These are phyloP conservation scores for Aspergillus clavatus DNA, from an alignment of 2,329 filamentous ascomycete species.

Conservation along the genomic window DNA sequence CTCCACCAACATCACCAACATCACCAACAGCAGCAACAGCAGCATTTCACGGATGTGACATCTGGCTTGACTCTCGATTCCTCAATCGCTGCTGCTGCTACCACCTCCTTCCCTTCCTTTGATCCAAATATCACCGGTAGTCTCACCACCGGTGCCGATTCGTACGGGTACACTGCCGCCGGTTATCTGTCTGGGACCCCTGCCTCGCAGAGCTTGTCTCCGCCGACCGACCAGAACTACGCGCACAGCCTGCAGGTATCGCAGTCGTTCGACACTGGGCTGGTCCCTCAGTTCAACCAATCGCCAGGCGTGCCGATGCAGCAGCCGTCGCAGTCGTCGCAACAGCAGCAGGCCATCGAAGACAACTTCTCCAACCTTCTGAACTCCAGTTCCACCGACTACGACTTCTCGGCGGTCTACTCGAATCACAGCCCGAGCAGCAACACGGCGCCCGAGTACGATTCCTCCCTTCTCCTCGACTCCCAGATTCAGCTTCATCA, in stretches of 20 bases:
- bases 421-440: constrained; percentile 30
- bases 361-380: constrained; percentile 38
- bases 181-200: constrained; percentile 32
- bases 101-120: constrained; percentile 33
- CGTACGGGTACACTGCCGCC: constrained; percentile 32
- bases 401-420: constrained; percentile 38
- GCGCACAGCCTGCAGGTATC: constrained; percentile 31
- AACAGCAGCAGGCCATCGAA: constrained; percentile 13
- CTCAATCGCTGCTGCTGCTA: constrained; percentile 29
- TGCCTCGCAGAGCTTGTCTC: constrained; percentile 26
- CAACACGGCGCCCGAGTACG: constrained; percentile 30
- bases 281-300: constrained; percentile 34
- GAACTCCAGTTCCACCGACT: constrained; percentile 33
- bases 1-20: constrained; percentile 26
- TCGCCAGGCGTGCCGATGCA: constrained; percentile 25
- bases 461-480: constrained; percentile 38
- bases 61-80: constrained; percentile 34
- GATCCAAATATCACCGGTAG: constrained; percentile 24
- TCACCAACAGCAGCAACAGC: neutral
- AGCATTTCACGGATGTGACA: constrained; percentile 30
- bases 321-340: constrained; percentile 10
- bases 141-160: constrained; percentile 26
- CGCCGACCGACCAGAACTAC: constrained; percentile 32
- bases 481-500: constrained; percentile 32
- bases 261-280: constrained; percentile 36